Conservation (phyloP, 345 rosid species). For the Salix purpurea region DNA sequence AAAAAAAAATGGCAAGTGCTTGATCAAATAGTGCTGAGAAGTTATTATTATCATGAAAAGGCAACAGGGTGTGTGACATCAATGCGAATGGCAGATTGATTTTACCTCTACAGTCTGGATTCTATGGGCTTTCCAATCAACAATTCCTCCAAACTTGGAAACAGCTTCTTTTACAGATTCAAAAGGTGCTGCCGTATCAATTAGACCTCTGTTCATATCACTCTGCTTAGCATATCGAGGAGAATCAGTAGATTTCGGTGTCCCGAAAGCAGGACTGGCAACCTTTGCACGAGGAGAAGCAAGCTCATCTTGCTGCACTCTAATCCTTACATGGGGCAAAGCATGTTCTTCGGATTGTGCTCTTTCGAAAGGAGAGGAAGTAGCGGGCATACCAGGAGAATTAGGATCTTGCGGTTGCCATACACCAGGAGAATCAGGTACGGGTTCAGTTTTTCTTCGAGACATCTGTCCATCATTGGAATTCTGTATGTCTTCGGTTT, state of each 20-base stretch:
- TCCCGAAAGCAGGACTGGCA: neutral
- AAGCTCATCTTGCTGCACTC: neutral
- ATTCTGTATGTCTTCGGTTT: neutral
- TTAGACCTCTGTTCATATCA: conserved; percentile 46
- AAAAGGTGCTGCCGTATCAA: conserved; percentile 82
- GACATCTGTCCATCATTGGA: neutral
- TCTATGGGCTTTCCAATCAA: conserved; percentile 95
- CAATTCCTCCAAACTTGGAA: conserved; percentile 92
- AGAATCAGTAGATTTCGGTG: conserved; percentile 2
- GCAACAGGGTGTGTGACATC: neutral
- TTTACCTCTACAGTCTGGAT: conserved; percentile 73
- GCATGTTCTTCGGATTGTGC: conserved; percentile 21
- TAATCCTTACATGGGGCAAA: conserved; percentile 31
- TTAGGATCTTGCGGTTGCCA: conserved; percentile 23
- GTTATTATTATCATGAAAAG: neutral
- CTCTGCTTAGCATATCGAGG: neutral
- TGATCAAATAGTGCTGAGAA: neutral
- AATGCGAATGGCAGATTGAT: neutral
- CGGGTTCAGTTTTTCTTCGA: neutral
- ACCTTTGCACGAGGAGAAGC: neutral
- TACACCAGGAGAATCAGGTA: neutral
- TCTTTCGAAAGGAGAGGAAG: conserved; percentile 6
- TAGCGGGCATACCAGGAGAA: conserved; percentile 1
- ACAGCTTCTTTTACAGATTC: conserved; percentile 96
- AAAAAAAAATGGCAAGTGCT: neutral